Evolutionary conservation across 345 rosid species (phyloP).

Genomic region (Aegle marmelos): DNA sequence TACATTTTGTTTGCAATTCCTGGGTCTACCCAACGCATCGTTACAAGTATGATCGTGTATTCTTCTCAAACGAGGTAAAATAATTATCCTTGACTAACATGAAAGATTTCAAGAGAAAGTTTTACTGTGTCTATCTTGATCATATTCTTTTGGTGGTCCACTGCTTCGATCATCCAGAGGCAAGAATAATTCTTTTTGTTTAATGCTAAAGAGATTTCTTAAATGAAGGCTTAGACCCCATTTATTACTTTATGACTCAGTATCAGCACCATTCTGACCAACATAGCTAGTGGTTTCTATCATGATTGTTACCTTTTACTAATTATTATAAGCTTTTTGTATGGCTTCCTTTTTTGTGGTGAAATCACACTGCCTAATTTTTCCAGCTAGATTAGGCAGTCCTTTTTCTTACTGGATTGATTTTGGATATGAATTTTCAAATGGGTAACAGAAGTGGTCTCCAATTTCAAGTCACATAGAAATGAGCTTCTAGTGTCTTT

Average conservation of each 20-base stretch:
- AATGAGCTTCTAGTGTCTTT: neutral
- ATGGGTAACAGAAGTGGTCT: neutral
- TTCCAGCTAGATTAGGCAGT: neutral
- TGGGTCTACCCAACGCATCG: slow-evolving; percentile 84
- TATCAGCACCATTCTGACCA: neutral
- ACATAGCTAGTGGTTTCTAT: neutral
- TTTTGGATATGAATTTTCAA: neutral
- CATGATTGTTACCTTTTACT: neutral
- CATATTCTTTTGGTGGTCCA: neutral
- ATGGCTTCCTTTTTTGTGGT: neutral
- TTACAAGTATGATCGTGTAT: slow-evolving; percentile 65
- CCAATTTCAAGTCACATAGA: neutral
- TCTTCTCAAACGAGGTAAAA: slow-evolving; percentile 88
- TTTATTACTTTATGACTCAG: neutral
- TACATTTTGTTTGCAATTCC: slow-evolving; percentile 81
- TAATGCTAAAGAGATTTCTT: neutral
- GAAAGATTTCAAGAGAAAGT: neutral
- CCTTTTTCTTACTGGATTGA: neutral
- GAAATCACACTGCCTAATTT: neutral
- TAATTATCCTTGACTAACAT: neutral
- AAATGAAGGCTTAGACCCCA: neutral
- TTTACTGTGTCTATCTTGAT: neutral
- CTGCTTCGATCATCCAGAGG: neutral
- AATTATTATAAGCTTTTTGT: neutral
- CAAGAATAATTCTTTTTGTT: neutral